Conservation (phyloP, 176 grass and related monocot genomes). For the Avena sativa region DNA sequence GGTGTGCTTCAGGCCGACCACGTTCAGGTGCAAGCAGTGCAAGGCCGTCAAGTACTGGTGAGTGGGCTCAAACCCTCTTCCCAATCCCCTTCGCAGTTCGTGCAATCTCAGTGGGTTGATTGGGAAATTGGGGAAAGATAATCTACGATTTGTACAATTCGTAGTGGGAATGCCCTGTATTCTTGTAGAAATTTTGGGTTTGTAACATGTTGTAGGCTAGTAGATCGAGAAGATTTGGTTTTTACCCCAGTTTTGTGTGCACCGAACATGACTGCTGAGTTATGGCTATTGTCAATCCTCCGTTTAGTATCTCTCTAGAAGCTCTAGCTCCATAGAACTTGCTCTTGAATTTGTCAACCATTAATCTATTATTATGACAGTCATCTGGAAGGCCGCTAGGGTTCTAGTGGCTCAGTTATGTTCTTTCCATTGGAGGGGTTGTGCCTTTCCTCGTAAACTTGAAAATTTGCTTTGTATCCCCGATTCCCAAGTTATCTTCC, state of each 20-base stretch:
- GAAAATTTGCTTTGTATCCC: conserved; percentile 24
- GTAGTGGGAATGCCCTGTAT: conserved; percentile 24
- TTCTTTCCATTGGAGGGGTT: too few relatives aligned
- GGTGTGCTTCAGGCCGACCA: conserved; percentile 80
- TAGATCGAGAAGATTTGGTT: conserved; percentile 23
- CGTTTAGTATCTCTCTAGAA: background rate
- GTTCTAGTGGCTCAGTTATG: background rate
- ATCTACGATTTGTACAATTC: conserved; percentile 31
- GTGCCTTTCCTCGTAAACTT: background rate
- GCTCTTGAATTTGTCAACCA: background rate
- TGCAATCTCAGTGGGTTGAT: conserved; percentile 27
- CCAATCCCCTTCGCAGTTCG: conserved; percentile 20
- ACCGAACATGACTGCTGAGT: background rate
- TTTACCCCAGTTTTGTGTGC: conserved; percentile 1
- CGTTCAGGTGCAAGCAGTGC: conserved; percentile 82
- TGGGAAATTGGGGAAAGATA: background rate
- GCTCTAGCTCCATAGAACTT: background rate
- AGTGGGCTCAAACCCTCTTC: conserved; percentile 35
- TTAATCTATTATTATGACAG: background rate
- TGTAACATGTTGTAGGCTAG: background rate
- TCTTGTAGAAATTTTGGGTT: conserved; percentile 28
- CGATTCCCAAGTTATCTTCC: background rate
- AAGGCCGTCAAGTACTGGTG: conserved; percentile 98
- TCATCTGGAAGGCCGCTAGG: background rate
- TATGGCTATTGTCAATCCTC: background rate